A percentile compares a stretch with the other conserved stretches of the same genome.
Evolutionary conservation across 352 stramenopile genomes (phyloP).

Genomic region (Globisporangium uncinulatum): DNA sequence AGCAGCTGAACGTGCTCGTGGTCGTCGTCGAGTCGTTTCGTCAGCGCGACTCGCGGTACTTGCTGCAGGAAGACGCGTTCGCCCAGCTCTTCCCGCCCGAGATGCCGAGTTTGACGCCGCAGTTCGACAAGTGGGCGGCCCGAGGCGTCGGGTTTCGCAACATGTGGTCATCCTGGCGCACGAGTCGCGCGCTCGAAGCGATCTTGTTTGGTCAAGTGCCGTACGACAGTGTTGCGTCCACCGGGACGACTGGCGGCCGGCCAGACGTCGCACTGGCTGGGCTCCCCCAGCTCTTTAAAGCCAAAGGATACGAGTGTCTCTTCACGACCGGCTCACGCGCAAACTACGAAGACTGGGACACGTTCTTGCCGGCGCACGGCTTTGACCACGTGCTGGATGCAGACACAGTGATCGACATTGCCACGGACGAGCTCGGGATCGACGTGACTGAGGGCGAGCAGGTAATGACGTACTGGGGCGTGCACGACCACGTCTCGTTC

Average conservation of each 20-base stretch:
- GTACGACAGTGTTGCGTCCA: conserved; percentile 50
- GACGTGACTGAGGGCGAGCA: conserved; percentile 46
- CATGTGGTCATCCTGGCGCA: conserved; percentile 64
- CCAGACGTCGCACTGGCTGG: conserved; percentile 32
- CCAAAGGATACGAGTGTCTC: conserved; percentile 52
- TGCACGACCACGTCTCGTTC: conserved; percentile 68
- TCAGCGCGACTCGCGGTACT: conserved; percentile 46
- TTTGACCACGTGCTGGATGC: conserved; percentile 45
- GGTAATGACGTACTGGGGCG: conserved; percentile 59
- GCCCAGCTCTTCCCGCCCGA: background rate
- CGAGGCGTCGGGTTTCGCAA: conserved; percentile 47
- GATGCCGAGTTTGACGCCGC: conserved; percentile 30
- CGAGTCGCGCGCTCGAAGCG: conserved; percentile 58
- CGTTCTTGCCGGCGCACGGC: conserved; percentile 47
- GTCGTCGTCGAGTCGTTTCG: conserved; percentile 64
- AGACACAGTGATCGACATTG: conserved; percentile 38
- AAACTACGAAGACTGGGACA: conserved; percentile 59
- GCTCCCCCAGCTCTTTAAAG: conserved; percentile 47
- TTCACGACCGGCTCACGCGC: conserved; percentile 56
- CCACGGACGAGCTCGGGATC: conserved; percentile 36
- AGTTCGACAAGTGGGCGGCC: conserved; percentile 55
- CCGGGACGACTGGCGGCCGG: conserved; percentile 37
- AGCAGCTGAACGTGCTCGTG: conserved; percentile 60
- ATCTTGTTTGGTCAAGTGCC: conserved; percentile 61
- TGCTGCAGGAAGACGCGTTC: conserved; percentile 23